phyloP scores from a whole-genome alignment of 2,329 filamentous ascomycete genomes.

The Ambrosiella xylebori region DNA sequence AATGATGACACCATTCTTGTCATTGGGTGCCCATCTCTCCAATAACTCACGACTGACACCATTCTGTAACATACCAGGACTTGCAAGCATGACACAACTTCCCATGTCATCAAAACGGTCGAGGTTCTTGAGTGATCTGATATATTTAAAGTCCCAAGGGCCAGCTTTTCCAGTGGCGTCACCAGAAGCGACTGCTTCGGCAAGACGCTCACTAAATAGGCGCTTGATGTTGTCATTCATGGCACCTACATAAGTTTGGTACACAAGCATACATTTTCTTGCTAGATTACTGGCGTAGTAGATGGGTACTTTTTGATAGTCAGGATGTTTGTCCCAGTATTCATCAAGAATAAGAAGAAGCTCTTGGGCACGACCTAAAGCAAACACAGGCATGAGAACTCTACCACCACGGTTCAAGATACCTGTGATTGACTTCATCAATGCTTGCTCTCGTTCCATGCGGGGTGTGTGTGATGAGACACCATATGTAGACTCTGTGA shows the following conservation, averaged over 20 bases:
- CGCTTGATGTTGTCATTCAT: constrained; percentile 99
- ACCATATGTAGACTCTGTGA: constrained; percentile 94
- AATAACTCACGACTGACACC: constrained; percentile 84
- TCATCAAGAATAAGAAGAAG: constrained; percentile 88
- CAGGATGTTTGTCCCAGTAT: constrained; percentile 81
- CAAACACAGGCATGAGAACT: constrained; percentile 88
- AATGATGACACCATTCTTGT: constrained; percentile 95
- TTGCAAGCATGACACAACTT: constrained; percentile 91
- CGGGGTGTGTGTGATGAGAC: constrained; percentile 87
- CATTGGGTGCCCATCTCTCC: constrained; percentile 88
- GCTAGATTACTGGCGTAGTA: constrained; percentile 96
- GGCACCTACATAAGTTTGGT: constrained; percentile 91
- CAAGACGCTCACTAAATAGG: constrained; percentile 83
- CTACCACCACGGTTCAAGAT: constrained; percentile 84
- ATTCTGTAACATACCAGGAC: constrained; percentile 95
- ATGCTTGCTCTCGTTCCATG: constrained; percentile 72
- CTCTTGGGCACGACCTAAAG: constrained; percentile 84
- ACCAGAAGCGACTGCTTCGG: constrained; percentile 67
- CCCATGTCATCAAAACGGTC: constrained; percentile 94
- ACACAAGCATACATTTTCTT: constrained; percentile 94
- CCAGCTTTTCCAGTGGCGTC: constrained; percentile 60
- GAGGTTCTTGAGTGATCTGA: constrained; percentile 77
- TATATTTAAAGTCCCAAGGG: constrained; percentile 94
- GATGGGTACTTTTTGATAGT: constrained; percentile 81
- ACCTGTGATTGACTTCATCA: constrained; percentile 89